Conservation (phyloP, 345 rosid genomes). For the Cardamine chenopodiifolia region DNA sequence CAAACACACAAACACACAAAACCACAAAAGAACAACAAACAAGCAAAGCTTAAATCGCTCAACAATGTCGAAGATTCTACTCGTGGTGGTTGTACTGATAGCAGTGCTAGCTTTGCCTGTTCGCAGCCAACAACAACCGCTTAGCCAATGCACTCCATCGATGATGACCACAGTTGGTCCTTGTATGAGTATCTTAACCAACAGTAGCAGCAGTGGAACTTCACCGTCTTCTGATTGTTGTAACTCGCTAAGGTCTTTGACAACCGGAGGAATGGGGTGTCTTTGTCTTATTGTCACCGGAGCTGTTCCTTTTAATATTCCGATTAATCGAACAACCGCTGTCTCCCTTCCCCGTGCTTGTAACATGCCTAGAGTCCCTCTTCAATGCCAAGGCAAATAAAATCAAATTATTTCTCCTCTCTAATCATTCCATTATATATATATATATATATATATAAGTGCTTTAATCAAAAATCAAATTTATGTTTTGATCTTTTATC, state of each 20-base stretch:
- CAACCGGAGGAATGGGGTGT: slow-evolving; percentile 65
- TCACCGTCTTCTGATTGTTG: slow-evolving; percentile 69
- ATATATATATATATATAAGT: too few species aligned
- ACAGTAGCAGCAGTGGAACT: slow-evolving; percentile 59
- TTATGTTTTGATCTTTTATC: background rate
- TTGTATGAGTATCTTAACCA: slow-evolving; percentile 69
- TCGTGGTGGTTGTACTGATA: slow-evolving; percentile 11
- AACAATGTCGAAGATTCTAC: slow-evolving; percentile 32
- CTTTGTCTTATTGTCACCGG: slow-evolving; percentile 70
- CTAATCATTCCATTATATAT: background rate
- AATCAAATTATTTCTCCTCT: background rate
- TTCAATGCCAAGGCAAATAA: slow-evolving; percentile 73
- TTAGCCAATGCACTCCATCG: slow-evolving; percentile 56
- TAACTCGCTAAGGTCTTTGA: slow-evolving; percentile 59
- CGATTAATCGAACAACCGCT: slow-evolving; percentile 76
- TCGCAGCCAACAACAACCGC: slow-evolving; percentile 50
- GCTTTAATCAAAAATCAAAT: background rate
- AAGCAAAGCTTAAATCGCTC: background rate
- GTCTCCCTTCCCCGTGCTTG: slow-evolving; percentile 84
- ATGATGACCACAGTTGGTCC: slow-evolving; percentile 60
- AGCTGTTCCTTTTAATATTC: slow-evolving; percentile 66
- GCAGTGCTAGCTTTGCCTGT: slow-evolving; percentile 42
- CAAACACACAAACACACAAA: too few species aligned
- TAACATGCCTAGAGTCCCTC: slow-evolving; percentile 76
- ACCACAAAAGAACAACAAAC: slow-evolving; percentile 17